Evolutionary conservation across 768 basidiomycete species (phyloP), one percentile per base, ranked within the genome.

Genomic region (Cystofilobasidium macerans): DNA sequence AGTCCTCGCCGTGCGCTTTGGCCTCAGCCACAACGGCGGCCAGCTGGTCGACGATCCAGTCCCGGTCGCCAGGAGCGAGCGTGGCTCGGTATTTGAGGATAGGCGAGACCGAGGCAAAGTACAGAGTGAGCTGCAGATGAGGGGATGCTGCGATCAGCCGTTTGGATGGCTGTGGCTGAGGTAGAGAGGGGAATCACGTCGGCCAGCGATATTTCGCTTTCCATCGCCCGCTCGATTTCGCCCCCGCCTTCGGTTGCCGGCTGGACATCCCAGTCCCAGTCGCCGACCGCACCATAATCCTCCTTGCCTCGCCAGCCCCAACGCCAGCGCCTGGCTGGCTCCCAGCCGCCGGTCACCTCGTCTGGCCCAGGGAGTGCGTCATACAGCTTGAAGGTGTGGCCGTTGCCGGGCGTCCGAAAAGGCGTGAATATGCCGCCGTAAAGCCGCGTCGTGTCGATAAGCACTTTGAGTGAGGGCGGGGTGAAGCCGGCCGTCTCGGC

Each of bases 101-200:
- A 16, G 65, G 65, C 45, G 65, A 66, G 48, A 66, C 65, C 22
- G 59, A 54, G 3, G 58, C 59, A 36, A 61, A 54, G 43, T 54
- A 67, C 16, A 26, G 12, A 0, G 48, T 36, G 32, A 67, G 60
- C 65, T 61, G 42, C 26, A 32, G 30, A 26, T 30, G 38, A 24
- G 22, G 45, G 42, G 6, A 20, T 3, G 24, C 2, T 48, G 16
- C 20, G 26, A 26, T 5, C 20, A 30, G 43, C 26, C 33, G 32
- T 28, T 20, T 14, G 42, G 45, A 20, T 8, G 33, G 20, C 28
- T 14, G 16, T 28, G 5, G 24, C 3, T 26, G 30, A 32, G 45
- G 16, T 14, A 33, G 30, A 3, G 0, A 53, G 51, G 28, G 28
- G n/a, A 32, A 45, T 11, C 1, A 67, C 65, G 30, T 67, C 59